Evolutionary conservation across 2,329 filamentous ascomycete species (phyloP).

Genomic region (Fusarium odoratissimum): DNA sequence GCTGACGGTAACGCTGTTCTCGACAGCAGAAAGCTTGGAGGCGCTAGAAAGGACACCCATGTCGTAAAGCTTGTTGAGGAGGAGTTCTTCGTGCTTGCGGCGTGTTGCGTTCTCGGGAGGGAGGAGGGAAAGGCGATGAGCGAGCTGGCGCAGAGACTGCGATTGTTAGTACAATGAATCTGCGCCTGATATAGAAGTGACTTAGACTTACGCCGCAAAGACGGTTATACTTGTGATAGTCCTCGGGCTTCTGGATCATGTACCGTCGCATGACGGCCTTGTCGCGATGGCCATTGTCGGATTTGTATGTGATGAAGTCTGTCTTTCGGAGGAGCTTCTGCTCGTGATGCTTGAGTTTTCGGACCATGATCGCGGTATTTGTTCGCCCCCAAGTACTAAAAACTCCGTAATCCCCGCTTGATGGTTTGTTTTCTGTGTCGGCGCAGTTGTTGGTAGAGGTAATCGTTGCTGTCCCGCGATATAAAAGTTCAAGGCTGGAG

Average conservation of each 20-base stretch:
- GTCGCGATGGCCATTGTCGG: conserved; percentile 87
- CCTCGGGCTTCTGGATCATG: conserved; percentile 88
- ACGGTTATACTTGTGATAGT: conserved; percentile 77
- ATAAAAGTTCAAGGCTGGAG: conserved; percentile 25
- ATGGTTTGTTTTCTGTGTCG: background rate
- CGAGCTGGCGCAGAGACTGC: conserved; percentile 86
- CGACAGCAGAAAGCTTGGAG: conserved; percentile 84
- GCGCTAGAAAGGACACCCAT: conserved; percentile 86
- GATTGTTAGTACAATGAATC: conserved; percentile 10
- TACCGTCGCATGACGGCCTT: conserved; percentile 84
- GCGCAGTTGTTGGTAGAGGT: background rate
- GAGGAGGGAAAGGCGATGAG: conserved; percentile 86
- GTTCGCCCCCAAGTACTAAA: background rate
- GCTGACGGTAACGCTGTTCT: conserved; percentile 88
- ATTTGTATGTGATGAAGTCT: conserved; percentile 95
- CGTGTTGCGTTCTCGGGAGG: conserved; percentile 82
- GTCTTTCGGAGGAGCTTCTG: conserved; percentile 92
- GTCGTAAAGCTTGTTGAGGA: conserved; percentile 91
- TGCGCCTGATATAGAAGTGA: conserved; percentile 42
- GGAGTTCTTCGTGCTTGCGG: conserved; percentile 83
- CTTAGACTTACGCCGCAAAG: conserved; percentile 74
- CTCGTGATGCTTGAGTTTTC: conserved; percentile 97
- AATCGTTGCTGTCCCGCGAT: background rate
- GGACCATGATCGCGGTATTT: conserved; percentile 75
- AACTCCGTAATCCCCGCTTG: background rate